Percentiles rank a stretch among this genome's conserved stretches.
phyloP scores from a whole-genome alignment of 495 filamentous ascomycete genomes.

The Penicillium daleae region DNA sequence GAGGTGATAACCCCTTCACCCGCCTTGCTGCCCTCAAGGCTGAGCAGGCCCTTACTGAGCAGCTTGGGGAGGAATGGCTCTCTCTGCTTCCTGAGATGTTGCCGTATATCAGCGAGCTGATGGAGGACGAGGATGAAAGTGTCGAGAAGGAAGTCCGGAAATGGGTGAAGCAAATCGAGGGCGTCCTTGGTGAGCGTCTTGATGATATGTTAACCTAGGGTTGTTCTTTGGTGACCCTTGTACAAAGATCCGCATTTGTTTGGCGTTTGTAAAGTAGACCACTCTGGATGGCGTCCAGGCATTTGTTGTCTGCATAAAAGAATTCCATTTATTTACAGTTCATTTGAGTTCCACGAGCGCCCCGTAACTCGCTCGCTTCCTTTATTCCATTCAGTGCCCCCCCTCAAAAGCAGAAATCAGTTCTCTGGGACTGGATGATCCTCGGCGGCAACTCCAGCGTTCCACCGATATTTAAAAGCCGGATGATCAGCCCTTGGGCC shows the following conservation, averaged over 20 bases:
- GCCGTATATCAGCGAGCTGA: conserved; percentile 88
- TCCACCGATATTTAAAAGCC: conserved; percentile 55
- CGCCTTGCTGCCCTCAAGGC: conserved; percentile 79
- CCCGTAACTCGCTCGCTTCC: not conserved
- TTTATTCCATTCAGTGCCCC: not conserved
- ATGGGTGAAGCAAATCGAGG: conserved; percentile 88
- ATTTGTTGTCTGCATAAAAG: conserved; percentile 17
- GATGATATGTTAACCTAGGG: conserved; percentile 83
- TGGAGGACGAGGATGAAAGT: conserved; percentile 92
- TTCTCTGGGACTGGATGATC: conserved; percentile 30
- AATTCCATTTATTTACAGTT: conserved; percentile 17
- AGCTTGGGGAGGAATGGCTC: conserved; percentile 91
- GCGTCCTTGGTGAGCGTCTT: conserved; percentile 81
- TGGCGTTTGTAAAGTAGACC: conserved; percentile 32
- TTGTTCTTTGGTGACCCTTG: conserved; percentile 17
- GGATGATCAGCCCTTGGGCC: conserved; percentile 52
- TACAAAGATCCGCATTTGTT: conserved; percentile 36
- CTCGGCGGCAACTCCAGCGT: conserved; percentile 42
- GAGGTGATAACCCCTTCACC: conserved; percentile 50
- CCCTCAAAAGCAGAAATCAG: conserved; percentile 7
- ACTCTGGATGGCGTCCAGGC: conserved; percentile 11
- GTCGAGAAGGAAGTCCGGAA: conserved; percentile 86
- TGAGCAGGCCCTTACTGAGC: conserved; percentile 74
- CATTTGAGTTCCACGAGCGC: not conserved
- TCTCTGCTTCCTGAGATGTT: conserved; percentile 89